A percentile compares a stretch with the other conserved stretches of the same genome.
phyloP scores from a whole-genome alignment of 108 stramenopile species.

The Parmales sp. region DNA sequence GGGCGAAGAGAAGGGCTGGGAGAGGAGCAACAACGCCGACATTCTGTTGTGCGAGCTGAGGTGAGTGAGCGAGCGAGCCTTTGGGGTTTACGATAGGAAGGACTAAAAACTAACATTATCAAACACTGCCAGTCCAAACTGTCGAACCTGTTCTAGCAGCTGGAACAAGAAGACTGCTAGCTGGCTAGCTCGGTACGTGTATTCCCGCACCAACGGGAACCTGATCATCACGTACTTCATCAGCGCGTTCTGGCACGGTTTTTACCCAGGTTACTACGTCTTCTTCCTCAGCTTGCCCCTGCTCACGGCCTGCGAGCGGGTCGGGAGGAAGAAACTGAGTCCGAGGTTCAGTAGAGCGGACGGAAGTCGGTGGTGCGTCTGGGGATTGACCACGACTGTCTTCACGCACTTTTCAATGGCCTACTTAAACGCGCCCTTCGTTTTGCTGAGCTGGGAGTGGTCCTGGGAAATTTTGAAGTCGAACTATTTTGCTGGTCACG shows the following conservation, averaged over 20 bases:
- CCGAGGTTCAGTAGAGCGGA: not conserved
- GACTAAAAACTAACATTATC: too few relatives aligned
- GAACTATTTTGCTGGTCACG: not conserved
- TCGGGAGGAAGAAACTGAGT: conserved; percentile 6
- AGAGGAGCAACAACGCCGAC: conserved; percentile 13
- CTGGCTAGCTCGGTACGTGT: conserved; percentile 9
- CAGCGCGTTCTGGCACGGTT: conserved; percentile 40
- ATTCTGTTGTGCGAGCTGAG: conserved; percentile 18
- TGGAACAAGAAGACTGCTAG: conserved; percentile 22
- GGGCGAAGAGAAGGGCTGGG: not conserved
- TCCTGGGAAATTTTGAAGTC: not conserved
- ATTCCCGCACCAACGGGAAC: not conserved
- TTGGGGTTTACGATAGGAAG: too few relatives aligned
- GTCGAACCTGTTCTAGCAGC: not conserved
- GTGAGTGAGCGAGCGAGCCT: too few relatives aligned
- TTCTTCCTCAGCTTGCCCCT: conserved; percentile 20
- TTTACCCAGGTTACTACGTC: conserved; percentile 40
- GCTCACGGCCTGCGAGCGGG: conserved; percentile 10
- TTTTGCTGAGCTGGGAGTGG: conserved; percentile 8
- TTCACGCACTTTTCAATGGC: not conserved
- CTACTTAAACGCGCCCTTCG: not conserved
- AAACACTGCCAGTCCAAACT: conserved; percentile 16
- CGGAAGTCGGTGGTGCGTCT: too few relatives aligned
- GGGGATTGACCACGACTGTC: too few relatives aligned
- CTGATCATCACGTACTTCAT: conserved; percentile 32